These are phyloP conservation scores for Silene coronaria DNA, from an alignment of 179 eudicot genomes.

Conservation along the genomic window DNA sequence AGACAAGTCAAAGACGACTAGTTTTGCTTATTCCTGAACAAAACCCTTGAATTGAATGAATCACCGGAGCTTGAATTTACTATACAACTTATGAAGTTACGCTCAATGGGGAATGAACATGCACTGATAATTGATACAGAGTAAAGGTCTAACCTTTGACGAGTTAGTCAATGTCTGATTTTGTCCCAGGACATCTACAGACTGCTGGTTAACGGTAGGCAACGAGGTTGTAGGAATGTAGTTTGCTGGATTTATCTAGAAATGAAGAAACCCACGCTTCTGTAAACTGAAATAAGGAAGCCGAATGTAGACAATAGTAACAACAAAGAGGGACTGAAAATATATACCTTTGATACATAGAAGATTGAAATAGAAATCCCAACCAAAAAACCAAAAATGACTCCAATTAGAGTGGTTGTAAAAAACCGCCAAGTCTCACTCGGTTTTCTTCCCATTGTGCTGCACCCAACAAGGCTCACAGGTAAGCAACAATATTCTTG, in stretches of 20 bases:
- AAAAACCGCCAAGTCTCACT: constrained; percentile 26
- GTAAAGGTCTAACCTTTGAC: constrained; percentile 14
- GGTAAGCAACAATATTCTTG: constrained; percentile 13
- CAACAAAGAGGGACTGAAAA: not conserved
- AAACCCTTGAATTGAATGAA: not conserved
- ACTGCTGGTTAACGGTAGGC: constrained; percentile 12
- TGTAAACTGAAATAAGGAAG: not conserved
- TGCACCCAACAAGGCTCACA: constrained; percentile 26
- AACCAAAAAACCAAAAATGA: constrained; percentile 32
- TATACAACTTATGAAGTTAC: not conserved
- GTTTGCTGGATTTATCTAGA: constrained; percentile 24
- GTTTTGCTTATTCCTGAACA: not conserved
- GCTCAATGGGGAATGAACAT: not conserved
- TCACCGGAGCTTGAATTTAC: not conserved
- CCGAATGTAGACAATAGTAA: not conserved
- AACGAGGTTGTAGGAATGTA: constrained; percentile 18
- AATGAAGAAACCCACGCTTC: not conserved
- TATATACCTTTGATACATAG: constrained; percentile 29
- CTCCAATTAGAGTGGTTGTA: constrained; percentile 23
- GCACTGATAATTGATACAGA: not conserved
- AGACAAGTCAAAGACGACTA: too few relatives aligned
- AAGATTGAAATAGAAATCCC: constrained; percentile 27
- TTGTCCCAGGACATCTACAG: constrained; percentile 10
- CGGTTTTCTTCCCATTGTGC: constrained; percentile 24
- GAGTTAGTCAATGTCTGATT: constrained; percentile 16